These are phyloP conservation scores for Corymbia citriodora DNA, from an alignment of 441 rosid genomes.

Conservation along the genomic window DNA sequence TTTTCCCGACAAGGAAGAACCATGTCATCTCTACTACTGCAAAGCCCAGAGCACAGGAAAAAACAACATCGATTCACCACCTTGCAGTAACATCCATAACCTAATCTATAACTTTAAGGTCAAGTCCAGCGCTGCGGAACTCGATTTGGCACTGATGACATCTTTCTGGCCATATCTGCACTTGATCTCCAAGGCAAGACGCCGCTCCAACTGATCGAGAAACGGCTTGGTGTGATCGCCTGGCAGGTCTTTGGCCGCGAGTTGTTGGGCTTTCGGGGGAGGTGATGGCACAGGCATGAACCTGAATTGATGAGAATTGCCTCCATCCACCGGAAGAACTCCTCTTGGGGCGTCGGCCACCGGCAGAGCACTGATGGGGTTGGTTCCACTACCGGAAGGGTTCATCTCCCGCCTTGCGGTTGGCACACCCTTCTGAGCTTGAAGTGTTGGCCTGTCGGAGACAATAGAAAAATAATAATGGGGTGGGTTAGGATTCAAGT, in stretches of 20 bases:
- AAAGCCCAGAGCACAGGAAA: background rate
- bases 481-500: background rate
- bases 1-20: background rate
- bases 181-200: background rate
- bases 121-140: background rate
- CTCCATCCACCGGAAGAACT: background rate
- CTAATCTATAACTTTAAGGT: background rate
- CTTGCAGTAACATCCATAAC: background rate
- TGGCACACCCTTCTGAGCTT: background rate
- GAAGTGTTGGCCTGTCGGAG: background rate
- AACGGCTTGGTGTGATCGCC: background rate
- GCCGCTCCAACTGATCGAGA: background rate
- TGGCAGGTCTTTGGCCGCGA: background rate
- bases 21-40: background rate
- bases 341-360: background rate
- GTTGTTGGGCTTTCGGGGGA: background rate
- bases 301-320: background rate
- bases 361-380: background rate
- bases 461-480: background rate
- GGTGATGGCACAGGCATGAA: background rate
- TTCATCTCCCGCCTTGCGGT: background rate
- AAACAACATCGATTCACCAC: background rate
- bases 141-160: background rate
- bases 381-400: background rate
- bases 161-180: background rate